Evolutionary conservation across 768 basidiomycete species (phyloP), one percentile per base, ranked within the genome.

Genomic region (Suillus luteus): DNA sequence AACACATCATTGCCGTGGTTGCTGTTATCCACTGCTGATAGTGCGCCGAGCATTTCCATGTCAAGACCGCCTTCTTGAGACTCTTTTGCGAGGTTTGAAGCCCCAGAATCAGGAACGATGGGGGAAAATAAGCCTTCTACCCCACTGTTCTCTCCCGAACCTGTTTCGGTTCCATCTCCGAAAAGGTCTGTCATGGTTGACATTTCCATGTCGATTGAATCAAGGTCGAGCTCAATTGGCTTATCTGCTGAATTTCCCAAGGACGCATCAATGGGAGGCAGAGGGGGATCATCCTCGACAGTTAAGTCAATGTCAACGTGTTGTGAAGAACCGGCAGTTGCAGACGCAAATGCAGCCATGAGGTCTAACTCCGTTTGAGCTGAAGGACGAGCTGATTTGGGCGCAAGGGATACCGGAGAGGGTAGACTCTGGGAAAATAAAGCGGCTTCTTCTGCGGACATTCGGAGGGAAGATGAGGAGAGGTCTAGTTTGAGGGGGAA

Each of bases 381-480:
- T 61, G 82, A 73, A 1, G 88, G 81, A 3, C 89, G 84, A 54
- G 89, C 90, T 6, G 92, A 91, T 70, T 86, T 90, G 1, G 92
- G 92, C 0, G 91, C 92, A 43, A 94, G 82, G 5, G 88, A 91
- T 38, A 93, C 92, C 8, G 92, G 92, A 7, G 91, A 93, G 1
- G 75, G 75, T 55, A 92, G 78, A 1, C 87, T 86, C 54, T 82
- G 86, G 1, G 83, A 76, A 55, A 84, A 88, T 61, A 86, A 71
- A 6, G 83, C 77, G 7, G 80, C 82, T 68, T 91, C 90, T 49
- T 88, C 87, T 0, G 88, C 79, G n/a, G 84, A 76, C 35, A 91
- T 81, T 54, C 86, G 85, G 62, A 92, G 79, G 12, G 86, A 79
- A 14, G 86, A 76, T 1, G 89, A 81, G n/a, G 92, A 91, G 6